These are phyloP conservation scores for Leptographium flavum DNA, from an alignment of 2,329 filamentous ascomycete genomes.

Conservation along the genomic window DNA sequence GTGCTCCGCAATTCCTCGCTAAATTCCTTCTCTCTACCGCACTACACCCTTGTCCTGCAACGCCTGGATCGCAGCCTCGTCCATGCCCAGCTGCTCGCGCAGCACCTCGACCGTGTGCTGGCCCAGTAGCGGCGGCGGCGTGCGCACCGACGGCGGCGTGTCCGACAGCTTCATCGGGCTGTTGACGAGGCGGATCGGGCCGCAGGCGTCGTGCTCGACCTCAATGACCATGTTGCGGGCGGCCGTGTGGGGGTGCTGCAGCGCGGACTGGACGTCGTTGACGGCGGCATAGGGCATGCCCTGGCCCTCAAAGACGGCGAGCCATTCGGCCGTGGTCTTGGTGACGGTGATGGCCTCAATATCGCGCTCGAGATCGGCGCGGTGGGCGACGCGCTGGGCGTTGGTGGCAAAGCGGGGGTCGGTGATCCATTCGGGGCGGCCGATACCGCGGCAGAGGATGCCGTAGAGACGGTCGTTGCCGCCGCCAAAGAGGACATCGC, in stretches of 20 bases:
- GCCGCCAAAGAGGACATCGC: constrained; percentile 56
- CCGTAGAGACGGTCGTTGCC: constrained; percentile 60
- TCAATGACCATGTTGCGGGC: constrained; percentile 85
- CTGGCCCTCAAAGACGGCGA: constrained; percentile 72
- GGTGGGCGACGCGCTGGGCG: constrained; percentile 49
- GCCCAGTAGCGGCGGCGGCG: constrained; percentile 69
- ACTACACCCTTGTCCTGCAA: constrained; percentile 57
- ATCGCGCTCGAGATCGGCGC: constrained; percentile 59
- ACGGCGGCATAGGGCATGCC: constrained; percentile 88
- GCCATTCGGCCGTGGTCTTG: constrained; percentile 79
- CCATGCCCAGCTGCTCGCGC: constrained; percentile 45
- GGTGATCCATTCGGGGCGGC: constrained; percentile 42
- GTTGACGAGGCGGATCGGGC: constrained; percentile 78
- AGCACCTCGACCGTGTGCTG: constrained; percentile 77
- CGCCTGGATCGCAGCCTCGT: constrained; percentile 39
- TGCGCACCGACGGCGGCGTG: constrained; percentile 60
- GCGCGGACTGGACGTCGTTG: constrained; percentile 76
- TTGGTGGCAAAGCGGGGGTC: constrained; percentile 48
- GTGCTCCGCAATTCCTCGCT: no score
- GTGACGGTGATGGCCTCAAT: constrained; percentile 64
- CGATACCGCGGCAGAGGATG: constrained; percentile 46
- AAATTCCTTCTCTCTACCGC: constrained; percentile 19
- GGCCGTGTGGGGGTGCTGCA: constrained; percentile 72
- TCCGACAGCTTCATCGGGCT: constrained; percentile 91
- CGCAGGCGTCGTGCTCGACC: constrained; percentile 69